A percentile compares a stretch with the other conserved stretches of the same genome.
Evolutionary conservation across 495 filamentous ascomycete species (phyloP).

Genomic region (Neurospora sp.): DNA sequence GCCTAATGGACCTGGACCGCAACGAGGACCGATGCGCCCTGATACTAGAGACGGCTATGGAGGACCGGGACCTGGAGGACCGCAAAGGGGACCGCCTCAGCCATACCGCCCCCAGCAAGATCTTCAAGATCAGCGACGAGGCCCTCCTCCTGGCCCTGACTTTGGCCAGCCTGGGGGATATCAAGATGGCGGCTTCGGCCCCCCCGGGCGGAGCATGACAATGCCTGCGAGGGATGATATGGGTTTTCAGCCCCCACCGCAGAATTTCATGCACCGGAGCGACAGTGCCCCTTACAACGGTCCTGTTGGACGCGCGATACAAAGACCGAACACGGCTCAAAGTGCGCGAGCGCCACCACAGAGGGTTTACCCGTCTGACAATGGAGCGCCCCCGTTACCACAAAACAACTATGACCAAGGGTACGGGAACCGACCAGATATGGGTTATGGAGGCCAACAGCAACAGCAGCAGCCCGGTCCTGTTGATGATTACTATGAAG

Average conservation of each 20-base stretch:
- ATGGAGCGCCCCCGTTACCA: constrained; percentile 25
- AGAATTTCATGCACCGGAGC: constrained; percentile 17
- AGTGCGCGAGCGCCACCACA: constrained; percentile 36
- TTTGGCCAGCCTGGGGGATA: constrained; percentile 23
- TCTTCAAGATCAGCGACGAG: constrained; percentile 32
- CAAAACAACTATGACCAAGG: constrained; percentile 16
- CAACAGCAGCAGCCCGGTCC: constrained; percentile 24
- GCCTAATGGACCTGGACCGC: constrained; percentile 14
- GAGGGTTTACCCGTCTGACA: constrained; percentile 33
- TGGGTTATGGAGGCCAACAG: constrained; percentile 15
- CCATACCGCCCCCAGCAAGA: constrained; percentile 24
- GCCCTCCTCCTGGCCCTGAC: constrained; percentile 25
- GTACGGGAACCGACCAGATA: constrained; percentile 11
- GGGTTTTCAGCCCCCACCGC: constrained; percentile 12
- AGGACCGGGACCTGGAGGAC: constrained; percentile 24
- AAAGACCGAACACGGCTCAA: constrained; percentile 36
- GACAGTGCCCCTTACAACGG: constrained; percentile 35
- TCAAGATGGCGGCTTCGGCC: constrained; percentile 26
- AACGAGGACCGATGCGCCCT: constrained; percentile 23
- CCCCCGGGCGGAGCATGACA: constrained; percentile 41
- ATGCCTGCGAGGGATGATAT: constrained; percentile 38
- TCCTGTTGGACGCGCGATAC: constrained; percentile 31
- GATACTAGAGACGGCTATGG: constrained; percentile 19
- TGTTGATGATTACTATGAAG: constrained; percentile 45
- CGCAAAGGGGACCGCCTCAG: constrained; percentile 26